Conservation (phyloP, 2,329 filamentous ascomycete genomes). For the Fusarium subtropicale region DNA sequence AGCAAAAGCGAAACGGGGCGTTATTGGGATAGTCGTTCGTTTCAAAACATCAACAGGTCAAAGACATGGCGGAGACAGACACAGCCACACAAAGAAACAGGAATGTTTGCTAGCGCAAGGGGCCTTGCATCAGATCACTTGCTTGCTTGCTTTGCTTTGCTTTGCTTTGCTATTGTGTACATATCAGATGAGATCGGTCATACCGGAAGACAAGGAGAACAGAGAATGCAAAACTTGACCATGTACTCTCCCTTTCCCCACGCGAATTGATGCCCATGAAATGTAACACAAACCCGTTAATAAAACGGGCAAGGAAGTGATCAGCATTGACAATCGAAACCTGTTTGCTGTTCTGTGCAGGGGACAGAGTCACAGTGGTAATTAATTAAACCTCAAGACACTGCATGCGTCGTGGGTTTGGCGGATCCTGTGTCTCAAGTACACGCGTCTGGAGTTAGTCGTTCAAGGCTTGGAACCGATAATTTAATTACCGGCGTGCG, state of each 20-base stretch:
- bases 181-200: slow-evolving; percentile 28
- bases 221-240: slow-evolving; percentile 10
- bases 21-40: background rate
- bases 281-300: slow-evolving; percentile 21
- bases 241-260: background rate
- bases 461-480: background rate
- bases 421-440: slow-evolving; percentile 5
- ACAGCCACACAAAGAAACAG: slow-evolving; percentile 9
- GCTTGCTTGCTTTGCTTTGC: background rate
- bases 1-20: background rate
- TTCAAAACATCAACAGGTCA: slow-evolving; percentile 4
- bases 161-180: background rate
- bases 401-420: background rate
- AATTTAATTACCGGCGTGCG: slow-evolving; percentile 20
- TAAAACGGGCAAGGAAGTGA: slow-evolving; percentile 9
- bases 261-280: slow-evolving; percentile 1
- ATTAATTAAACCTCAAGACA: slow-evolving; percentile 7
- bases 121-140: slow-evolving; percentile 15
- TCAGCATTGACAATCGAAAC: background rate
- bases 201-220: slow-evolving; percentile 6
- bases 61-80: slow-evolving; percentile 6
- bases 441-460: background rate
- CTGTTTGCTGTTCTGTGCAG: slow-evolving; percentile 24
- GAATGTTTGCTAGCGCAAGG: slow-evolving; percentile 21
- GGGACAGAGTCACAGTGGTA: background rate